Evolutionary conservation across 495 filamentous ascomycete species (phyloP).

Genomic region (Penicillium angulare): DNA sequence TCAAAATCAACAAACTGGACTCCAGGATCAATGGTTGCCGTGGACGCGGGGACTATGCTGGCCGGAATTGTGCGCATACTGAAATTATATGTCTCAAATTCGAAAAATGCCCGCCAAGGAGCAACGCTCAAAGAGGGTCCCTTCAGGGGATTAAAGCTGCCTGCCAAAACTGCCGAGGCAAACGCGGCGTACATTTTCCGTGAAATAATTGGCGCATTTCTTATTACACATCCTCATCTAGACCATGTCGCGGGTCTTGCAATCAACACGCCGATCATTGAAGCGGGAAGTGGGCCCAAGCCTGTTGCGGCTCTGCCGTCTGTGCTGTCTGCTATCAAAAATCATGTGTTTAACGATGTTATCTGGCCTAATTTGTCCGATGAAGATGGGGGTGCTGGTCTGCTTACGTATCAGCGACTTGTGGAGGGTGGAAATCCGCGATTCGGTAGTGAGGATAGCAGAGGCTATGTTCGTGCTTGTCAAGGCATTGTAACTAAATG

Average conservation of each 20-base stretch:
- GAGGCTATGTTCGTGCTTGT: constrained; percentile 81
- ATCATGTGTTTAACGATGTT: constrained; percentile 93
- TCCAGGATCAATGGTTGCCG: constrained; percentile 76
- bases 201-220: constrained; percentile 76
- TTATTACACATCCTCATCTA: constrained; percentile 92
- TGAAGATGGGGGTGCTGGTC: constrained; percentile 89
- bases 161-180: constrained; percentile 56
- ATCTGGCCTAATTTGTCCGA: constrained; percentile 98
- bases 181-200: constrained; percentile 79
- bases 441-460: constrained; percentile 68
- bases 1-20: constrained; percentile 75
- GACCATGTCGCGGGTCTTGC: constrained; percentile 91
- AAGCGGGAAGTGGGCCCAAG: constrained; percentile 72
- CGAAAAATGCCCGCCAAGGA: constrained; percentile 14
- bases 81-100: constrained; percentile 47
- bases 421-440: constrained; percentile 82
- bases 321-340: constrained; percentile 84
- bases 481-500: constrained; percentile 78
- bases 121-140: constrained; percentile 49
- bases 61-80: constrained; percentile 76
- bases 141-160: constrained; percentile 72
- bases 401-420: constrained; percentile 86
- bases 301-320: constrained; percentile 78
- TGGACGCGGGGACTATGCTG: constrained; percentile 91
- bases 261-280: constrained; percentile 84